These are phyloP conservation scores for Akebia trifoliata DNA, from an alignment of 164 flowering plant species.

Conservation along the genomic window DNA sequence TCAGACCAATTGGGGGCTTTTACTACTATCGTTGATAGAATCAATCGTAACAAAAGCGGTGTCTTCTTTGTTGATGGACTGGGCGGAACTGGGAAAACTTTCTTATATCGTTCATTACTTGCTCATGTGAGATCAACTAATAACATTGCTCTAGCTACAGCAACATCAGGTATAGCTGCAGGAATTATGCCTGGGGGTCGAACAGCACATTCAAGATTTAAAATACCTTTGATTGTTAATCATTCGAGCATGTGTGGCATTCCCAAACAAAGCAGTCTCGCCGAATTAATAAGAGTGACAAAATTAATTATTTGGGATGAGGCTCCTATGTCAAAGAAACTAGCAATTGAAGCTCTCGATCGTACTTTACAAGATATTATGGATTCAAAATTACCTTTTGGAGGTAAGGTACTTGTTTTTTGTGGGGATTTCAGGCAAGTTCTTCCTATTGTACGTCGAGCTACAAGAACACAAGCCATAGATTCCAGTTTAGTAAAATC, in stretches of 20 bases:
- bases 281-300: neutral
- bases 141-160: neutral
- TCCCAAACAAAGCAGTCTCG: neutral
- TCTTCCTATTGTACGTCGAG: conserved; percentile 1
- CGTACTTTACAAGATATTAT: conserved; percentile 3
- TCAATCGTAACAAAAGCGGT: neutral
- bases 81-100: neutral
- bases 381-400: neutral
- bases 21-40: neutral
- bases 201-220: conserved; percentile 1
- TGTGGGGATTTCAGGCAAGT: conserved; percentile 12
- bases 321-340: conserved; percentile 4
- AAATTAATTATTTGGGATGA: conserved; percentile 14
- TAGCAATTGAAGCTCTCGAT: conserved; percentile 12
- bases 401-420: conserved; percentile 14
- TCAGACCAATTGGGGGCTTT: neutral
- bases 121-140: neutral
- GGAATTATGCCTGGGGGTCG: neutral
- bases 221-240: neutral
- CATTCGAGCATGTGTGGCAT: neutral
- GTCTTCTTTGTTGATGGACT: conserved; percentile 4
- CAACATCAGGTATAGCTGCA: neutral
- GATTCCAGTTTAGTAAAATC: neutral
- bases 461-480: neutral
- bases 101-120: neutral